Percentiles rank a stretch among this genome's conserved stretches.
phyloP scores from a whole-genome alignment of 257 asterid species.

The Osmanthus fragrans region DNA sequence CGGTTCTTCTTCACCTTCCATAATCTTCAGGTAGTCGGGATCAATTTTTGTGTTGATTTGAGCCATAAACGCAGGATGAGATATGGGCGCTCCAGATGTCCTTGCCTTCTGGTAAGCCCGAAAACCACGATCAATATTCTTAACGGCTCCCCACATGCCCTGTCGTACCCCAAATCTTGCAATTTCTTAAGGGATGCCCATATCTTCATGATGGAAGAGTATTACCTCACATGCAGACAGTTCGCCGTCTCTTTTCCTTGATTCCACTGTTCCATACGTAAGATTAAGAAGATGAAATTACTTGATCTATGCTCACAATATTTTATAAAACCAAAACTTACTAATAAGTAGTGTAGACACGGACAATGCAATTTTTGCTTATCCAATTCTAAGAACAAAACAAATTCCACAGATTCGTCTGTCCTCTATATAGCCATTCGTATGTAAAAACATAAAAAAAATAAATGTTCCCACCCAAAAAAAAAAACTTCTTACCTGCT shows the following conservation, averaged over 20 bases:
- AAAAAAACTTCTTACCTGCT: constrained; percentile 53
- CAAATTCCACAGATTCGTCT: not conserved
- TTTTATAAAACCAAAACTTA: not conserved
- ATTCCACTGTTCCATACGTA: constrained; percentile 54
- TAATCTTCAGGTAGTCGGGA: constrained; percentile 44
- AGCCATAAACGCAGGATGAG: constrained; percentile 77
- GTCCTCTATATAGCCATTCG: not conserved
- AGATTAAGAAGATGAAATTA: not conserved
- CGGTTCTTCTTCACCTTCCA: constrained; percentile 39
- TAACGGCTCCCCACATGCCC: constrained; percentile 89
- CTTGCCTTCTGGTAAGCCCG: constrained; percentile 71
- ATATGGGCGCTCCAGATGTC: constrained; percentile 46
- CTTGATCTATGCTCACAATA: not conserved
- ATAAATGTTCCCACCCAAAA: not conserved
- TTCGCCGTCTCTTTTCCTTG: constrained; percentile 55
- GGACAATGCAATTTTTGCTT: not conserved
- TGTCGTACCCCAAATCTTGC: constrained; percentile 83
- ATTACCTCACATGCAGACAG: constrained; percentile 75
- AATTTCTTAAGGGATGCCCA: constrained; percentile 97
- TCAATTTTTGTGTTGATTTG: constrained; percentile 68
- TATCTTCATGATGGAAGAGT: constrained; percentile 87
- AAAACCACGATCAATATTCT: constrained; percentile 72
- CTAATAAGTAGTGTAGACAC: not conserved
- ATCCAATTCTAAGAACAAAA: not conserved
- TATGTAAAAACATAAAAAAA: not conserved